A percentile compares a stretch with the other conserved stretches of the same genome.
These are phyloP conservation scores for Triticum timopheevii DNA, from an alignment of 176 grass and related monocot species.

Conservation along the genomic window DNA sequence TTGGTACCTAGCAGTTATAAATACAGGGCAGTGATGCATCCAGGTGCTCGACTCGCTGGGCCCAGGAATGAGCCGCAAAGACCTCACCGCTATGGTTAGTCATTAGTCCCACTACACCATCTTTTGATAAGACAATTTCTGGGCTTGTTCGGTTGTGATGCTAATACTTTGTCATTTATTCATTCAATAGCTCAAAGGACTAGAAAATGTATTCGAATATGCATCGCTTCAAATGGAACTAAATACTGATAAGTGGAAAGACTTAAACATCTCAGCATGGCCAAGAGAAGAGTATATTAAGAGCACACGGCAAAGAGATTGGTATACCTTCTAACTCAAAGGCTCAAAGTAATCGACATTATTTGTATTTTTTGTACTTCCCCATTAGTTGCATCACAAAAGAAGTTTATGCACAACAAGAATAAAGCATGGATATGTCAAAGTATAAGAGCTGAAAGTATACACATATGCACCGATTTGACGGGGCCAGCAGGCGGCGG, in stretches of 20 bases:
- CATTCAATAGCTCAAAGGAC: not conserved
- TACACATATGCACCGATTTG: too few relatives aligned
- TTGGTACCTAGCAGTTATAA: not conserved
- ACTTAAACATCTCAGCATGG: not conserved
- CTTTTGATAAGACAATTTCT: not conserved
- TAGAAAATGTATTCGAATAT: not conserved
- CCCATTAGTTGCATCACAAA: too few relatives aligned
- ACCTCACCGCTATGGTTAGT: not conserved
- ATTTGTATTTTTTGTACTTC: too few relatives aligned
- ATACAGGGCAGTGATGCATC: not conserved
- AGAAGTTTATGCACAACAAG: too few relatives aligned
- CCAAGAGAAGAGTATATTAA: not conserved
- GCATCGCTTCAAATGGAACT: not conserved
- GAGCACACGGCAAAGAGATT: not conserved
- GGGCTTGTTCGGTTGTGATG: not conserved
- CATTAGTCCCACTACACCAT: not conserved
- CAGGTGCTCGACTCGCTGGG: not conserved
- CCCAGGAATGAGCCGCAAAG: not conserved
- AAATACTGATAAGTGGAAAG: not conserved
- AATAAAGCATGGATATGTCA: too few relatives aligned
- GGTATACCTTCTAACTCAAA: not conserved
- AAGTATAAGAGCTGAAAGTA: too few relatives aligned
- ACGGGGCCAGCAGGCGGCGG: too few relatives aligned
- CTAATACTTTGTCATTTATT: not conserved
- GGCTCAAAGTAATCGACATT: too few relatives aligned